Evolutionary conservation across 108 stramenopile species (phyloP), one percentile per base, ranked within the genome.

Genomic region (Nitzschia sp.): DNA sequence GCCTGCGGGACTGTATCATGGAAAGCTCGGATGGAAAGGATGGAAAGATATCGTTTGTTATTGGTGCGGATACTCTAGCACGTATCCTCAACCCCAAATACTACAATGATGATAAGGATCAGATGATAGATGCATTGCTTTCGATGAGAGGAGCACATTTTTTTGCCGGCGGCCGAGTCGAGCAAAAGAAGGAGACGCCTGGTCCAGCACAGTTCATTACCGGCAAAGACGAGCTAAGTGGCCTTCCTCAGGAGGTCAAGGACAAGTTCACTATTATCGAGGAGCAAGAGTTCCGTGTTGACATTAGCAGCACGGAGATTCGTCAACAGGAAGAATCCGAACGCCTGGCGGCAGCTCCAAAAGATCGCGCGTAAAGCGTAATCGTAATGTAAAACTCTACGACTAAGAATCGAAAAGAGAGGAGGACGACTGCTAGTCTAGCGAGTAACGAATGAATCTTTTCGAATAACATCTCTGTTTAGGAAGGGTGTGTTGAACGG

Each of bases 1-100:
- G 80, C 13, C 46, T 89, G 27, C 65, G 81, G 45, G 68, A 57
- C 42, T 84, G 56, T 61, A 70, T 70, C 29, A 47, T 59, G 31
- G 58, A 67, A 19, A 23, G 23, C 31, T 25, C 48, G 1, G 66
- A 67, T 32, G 48, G 54, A 15, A 15, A 25, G 23, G 17, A 24
- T 11, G 46, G 36, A 18, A 54, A 46, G 24, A 31, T 90, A 68
- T 76, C 75, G 18, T 95, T 97, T 78, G 86, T 91, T 0, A 78
- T 97, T 46, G 96, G 96, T 2, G 84, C 90, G 8, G 96, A 97
- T 68, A 97, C 96, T 0, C 64, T 94, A 67, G 72, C 88, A n/a
- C 78, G 96, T 53, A 73, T 97, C 25, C 64, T 97, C 36, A 71
- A 95, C 59, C 87, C 93, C n/a, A 95, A 94, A 54, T 97, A 97